phyloP scores from a whole-genome alignment of 2,329 filamentous ascomycete species.

The Akanthomyces lecanii region DNA sequence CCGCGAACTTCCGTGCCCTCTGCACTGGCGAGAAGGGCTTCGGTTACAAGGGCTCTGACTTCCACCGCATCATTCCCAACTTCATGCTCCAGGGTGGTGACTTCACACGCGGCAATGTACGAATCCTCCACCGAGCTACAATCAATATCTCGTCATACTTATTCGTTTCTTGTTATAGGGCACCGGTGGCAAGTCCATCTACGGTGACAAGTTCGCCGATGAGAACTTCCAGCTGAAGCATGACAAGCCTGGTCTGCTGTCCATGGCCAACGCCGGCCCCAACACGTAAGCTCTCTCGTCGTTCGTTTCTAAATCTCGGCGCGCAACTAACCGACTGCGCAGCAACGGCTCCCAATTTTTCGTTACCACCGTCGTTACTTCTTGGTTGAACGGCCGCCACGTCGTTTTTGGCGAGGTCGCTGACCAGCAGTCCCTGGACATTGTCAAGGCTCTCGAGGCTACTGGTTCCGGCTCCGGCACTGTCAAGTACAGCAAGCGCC shows the following conservation, averaged over 20 bases:
- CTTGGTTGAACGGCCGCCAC: constrained; percentile 79
- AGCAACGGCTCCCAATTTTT: constrained; percentile 99
- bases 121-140: constrained; percentile 30
- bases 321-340: constrained; percentile 37
- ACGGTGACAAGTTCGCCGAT: constrained; percentile 89
- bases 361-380: constrained; percentile 86
- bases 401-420: constrained; percentile 78
- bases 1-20: constrained; percentile 78
- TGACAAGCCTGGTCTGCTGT: constrained; percentile 71
- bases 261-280: constrained; percentile 92
- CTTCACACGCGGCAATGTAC: constrained; percentile 87
- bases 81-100: constrained; percentile 98
- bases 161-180: constrained; percentile 49
- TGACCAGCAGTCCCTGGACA: constrained; percentile 42
- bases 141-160: constrained; percentile 17
- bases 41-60: constrained; percentile 76
- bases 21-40: constrained; percentile 78
- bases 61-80: constrained; percentile 88
- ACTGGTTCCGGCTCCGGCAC: constrained; percentile 52
- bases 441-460: constrained; percentile 60
- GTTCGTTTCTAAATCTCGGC: not conserved
- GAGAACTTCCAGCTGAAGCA: constrained; percentile 85
- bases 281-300: constrained; percentile 66
- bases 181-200: constrained; percentile 90
- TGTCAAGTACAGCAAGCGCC: constrained; percentile 53